Evolutionary conservation across 768 basidiomycete species (phyloP).

Genomic region (Phylloporus sp.): DNA sequence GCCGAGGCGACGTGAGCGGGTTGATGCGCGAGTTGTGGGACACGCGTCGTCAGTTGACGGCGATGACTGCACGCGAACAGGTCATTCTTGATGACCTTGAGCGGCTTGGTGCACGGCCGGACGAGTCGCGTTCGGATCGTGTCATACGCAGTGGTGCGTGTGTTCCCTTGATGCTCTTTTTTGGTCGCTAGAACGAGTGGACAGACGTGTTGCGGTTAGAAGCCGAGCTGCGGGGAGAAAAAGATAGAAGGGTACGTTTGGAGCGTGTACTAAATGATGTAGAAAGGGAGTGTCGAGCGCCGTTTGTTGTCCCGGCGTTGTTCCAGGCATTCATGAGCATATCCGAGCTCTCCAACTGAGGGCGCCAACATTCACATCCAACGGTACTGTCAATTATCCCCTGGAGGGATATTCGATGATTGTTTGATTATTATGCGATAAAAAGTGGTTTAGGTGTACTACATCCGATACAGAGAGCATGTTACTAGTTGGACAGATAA

Average conservation of each 20-base stretch:
- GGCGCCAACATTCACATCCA: background rate
- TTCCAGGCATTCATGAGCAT: constrained; percentile 50
- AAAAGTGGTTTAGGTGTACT: constrained; percentile 9
- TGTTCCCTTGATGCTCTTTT: background rate
- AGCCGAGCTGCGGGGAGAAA: constrained; percentile 36
- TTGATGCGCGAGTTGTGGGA: constrained; percentile 29
- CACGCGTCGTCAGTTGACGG: constrained; percentile 21
- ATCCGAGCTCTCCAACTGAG: constrained; percentile 39
- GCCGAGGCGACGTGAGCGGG: background rate
- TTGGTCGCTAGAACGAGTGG: no score
- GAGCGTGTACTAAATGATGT: constrained; percentile 47
- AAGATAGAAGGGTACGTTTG: constrained; percentile 34
- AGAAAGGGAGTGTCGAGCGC: constrained; percentile 44
- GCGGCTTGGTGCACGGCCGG: constrained; percentile 8
- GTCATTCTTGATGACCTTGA: constrained; percentile 22
- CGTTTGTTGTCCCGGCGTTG: constrained; percentile 56
- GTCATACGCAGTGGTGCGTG: constrained; percentile 17
- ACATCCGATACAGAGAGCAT: constrained; percentile 13
- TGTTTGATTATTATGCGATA: constrained; percentile 6
- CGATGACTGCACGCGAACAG: constrained; percentile 23
- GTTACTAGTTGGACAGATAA: constrained; percentile 1
- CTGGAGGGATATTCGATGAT: background rate
- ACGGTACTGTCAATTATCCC: background rate
- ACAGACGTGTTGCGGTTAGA: constrained; percentile 27
- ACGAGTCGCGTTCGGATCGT: background rate